Conservation (phyloP, 495 filamentous ascomycete genomes). For the Penicillium longicatenatum region DNA sequence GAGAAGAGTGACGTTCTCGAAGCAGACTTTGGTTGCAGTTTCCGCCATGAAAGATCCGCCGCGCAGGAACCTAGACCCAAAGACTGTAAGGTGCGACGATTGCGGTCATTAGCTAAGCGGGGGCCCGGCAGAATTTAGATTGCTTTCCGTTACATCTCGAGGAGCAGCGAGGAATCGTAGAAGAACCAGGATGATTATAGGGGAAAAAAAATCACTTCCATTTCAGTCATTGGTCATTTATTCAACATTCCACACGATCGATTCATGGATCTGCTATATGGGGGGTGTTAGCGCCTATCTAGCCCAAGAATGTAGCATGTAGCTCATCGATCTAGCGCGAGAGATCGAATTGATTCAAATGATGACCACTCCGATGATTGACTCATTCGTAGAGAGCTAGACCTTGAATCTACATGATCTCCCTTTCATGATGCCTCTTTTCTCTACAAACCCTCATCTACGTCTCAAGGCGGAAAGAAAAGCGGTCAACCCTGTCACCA, state of each 20-base stretch:
- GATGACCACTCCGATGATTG: not conserved
- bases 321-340: not conserved
- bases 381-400: not conserved
- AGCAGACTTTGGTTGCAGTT: slow-evolving; percentile 13
- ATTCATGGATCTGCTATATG: not conserved
- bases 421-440: too few relatives aligned
- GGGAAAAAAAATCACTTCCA: not conserved
- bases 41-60: slow-evolving; percentile 17
- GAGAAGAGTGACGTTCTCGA: slow-evolving; percentile 21
- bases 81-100: slow-evolving; percentile 7
- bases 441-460: not conserved
- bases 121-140: slow-evolving; percentile 7
- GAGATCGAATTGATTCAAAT: not conserved
- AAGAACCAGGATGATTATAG: not conserved
- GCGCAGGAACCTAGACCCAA: slow-evolving; percentile 26
- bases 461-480: not conserved
- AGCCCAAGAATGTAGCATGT: not conserved
- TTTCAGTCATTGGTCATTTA: not conserved
- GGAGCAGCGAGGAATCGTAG: too few relatives aligned
- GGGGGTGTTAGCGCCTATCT: too few relatives aligned
- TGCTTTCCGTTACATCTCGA: too few relatives aligned
- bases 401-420: too few relatives aligned
- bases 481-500: slow-evolving; percentile 6
- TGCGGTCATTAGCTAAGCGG: slow-evolving; percentile 11
- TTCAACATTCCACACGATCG: not conserved